A percentile compares a stretch with the other conserved stretches of the same genome.
phyloP scores from a whole-genome alignment of 148 eudicot genomes.

The Oxyria digyna region DNA sequence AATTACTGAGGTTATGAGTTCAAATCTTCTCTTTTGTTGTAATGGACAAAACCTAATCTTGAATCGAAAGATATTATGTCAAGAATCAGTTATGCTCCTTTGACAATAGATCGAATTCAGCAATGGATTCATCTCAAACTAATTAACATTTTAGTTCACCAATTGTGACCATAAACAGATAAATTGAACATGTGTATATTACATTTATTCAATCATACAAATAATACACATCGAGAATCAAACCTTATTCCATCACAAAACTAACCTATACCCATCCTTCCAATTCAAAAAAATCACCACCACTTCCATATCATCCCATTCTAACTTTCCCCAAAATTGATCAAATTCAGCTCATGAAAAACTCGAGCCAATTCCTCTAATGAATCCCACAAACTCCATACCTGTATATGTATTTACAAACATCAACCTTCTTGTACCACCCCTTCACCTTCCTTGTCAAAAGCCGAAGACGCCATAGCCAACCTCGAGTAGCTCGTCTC shows the following conservation, averaged over 20 bases:
- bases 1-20: no score
- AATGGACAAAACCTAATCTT: no score
- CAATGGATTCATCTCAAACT: no score
- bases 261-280: not conserved
- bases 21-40: no score
- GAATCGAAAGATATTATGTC: no score
- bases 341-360: not conserved
- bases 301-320: no score
- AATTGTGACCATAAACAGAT: not conserved
- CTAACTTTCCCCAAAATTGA: not conserved
- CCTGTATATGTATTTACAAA: conserved; percentile 6
- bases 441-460: not conserved
- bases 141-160: no score
- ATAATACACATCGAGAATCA: not conserved
- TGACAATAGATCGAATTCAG: no score
- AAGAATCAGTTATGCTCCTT: no score
- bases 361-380: not conserved
- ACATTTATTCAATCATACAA: conserved; percentile 4
- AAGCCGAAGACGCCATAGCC: not conserved
- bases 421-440: not conserved
- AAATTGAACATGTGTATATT: not conserved
- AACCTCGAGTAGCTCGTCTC: conserved; percentile 1
- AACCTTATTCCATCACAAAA: not conserved
- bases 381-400: not conserved
- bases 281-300: not conserved